Conservation (phyloP, 2,329 filamentous ascomycete genomes). For the Immersiporthe knoxdaviesiana region DNA sequence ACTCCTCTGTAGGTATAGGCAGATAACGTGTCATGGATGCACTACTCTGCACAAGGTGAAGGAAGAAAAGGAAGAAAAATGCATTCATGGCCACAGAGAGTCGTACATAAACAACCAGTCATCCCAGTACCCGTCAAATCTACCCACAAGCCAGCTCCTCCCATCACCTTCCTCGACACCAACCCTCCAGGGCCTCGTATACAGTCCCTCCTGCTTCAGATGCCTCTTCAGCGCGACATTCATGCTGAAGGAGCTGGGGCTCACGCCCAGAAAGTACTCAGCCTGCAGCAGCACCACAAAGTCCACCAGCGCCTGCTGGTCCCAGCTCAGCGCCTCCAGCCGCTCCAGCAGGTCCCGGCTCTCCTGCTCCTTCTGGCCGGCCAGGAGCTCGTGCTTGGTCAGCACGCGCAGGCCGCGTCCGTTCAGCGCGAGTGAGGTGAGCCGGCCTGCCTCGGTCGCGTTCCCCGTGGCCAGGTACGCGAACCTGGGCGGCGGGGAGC, state of each 20-base stretch:
- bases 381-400: conserved; percentile 44
- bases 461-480: conserved; percentile 53
- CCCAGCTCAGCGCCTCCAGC: conserved; percentile 46
- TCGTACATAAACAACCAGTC: conserved; percentile 55
- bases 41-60: not conserved
- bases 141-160: conserved; percentile 47
- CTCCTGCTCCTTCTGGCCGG: conserved; percentile 30
- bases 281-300: conserved; percentile 45
- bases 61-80: not conserved
- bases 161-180: conserved; percentile 45
- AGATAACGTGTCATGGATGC: not conserved
- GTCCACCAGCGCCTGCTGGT: conserved; percentile 50
- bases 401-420: conserved; percentile 41
- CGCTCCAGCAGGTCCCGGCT: conserved; percentile 33
- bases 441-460: conserved; percentile 44
- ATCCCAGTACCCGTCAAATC: conserved; percentile 50
- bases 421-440: conserved; percentile 40
- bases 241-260: conserved; percentile 53
- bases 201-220: conserved; percentile 43
- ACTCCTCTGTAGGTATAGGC: too few relatives aligned
- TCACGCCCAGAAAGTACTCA: conserved; percentile 48
- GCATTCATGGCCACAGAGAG: conserved; percentile 45
- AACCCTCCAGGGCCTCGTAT: conserved; percentile 49
- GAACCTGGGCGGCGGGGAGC: conserved; percentile 30
- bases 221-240: conserved; percentile 51